Conservation (phyloP, 306 rosid genomes). For the Malus fusca region DNA sequence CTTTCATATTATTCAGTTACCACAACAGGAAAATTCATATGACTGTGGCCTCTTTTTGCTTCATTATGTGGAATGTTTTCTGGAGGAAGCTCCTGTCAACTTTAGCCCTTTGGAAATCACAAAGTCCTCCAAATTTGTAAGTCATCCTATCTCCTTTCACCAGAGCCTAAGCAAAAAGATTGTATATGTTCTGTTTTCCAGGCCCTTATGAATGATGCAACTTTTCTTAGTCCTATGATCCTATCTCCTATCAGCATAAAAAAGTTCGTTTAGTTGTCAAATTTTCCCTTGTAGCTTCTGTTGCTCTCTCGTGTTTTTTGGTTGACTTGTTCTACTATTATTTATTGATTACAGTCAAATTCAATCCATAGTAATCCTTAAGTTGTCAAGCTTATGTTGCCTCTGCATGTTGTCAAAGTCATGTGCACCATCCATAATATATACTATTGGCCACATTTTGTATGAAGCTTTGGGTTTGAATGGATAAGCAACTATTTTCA, state of each 20-base stretch:
- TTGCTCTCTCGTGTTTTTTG: too few species aligned
- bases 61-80: slow-evolving; percentile 65
- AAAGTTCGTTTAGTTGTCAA: too few species aligned
- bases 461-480: too few species aligned
- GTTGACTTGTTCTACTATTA: too few species aligned
- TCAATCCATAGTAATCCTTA: too few species aligned
- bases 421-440: not conserved
- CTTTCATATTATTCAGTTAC: slow-evolving; percentile 39
- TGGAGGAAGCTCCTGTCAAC: slow-evolving; percentile 53
- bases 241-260: not conserved
- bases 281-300: too few species aligned
- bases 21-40: slow-evolving; percentile 70
- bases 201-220: not conserved
- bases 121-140: slow-evolving; percentile 52
- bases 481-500: too few species aligned
- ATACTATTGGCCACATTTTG: too few species aligned
- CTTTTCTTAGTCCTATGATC: not conserved
- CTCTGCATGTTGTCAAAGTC: not conserved
- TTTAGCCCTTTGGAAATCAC: slow-evolving; percentile 48
- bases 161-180: not conserved
- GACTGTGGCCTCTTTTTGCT: slow-evolving; percentile 89
- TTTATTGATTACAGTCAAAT: too few species aligned
- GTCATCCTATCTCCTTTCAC: slow-evolving; percentile 24
- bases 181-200: not conserved
- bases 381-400: too few species aligned